phyloP scores from a whole-genome alignment of 495 filamentous ascomycete genomes.

The Pyrenopolyporus hunteri region DNA sequence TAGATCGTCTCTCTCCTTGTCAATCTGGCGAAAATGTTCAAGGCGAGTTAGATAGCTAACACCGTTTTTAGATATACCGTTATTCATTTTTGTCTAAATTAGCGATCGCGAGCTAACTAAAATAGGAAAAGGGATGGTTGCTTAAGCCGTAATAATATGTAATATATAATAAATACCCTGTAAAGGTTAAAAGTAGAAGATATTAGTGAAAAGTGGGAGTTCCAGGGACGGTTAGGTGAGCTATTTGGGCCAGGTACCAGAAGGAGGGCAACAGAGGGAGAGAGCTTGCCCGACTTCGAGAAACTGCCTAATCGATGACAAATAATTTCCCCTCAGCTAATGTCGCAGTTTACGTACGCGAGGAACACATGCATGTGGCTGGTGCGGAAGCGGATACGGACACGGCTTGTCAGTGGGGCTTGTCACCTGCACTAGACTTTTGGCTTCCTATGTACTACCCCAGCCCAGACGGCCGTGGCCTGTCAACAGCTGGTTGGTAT shows the following conservation, averaged over 20 bases:
- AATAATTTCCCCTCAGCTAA: neutral
- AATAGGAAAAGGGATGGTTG: neutral
- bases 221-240: too few relatives aligned
- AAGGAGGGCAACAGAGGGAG: neutral
- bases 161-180: neutral
- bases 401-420: too few relatives aligned
- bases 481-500: too few relatives aligned
- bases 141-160: too few relatives aligned
- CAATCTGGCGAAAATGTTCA: slow-evolving; percentile 14
- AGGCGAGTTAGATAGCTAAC: slow-evolving; percentile 20
- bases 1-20: slow-evolving; percentile 27
- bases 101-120: neutral
- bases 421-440: too few relatives aligned
- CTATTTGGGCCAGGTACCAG: neutral
- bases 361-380: neutral
- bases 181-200: neutral
- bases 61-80: neutral
- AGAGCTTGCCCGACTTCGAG: too few relatives aligned
- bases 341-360: neutral
- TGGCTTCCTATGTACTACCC: too few relatives aligned
- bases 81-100: slow-evolving; percentile 23
- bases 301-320: neutral
- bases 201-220: neutral
- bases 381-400: neutral
- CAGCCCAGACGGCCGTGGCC: too few relatives aligned